Evolutionary conservation across 768 basidiomycete genomes (phyloP), one percentile per base, ranked within the genome.

Genomic region (Astraeus odoratus): DNA sequence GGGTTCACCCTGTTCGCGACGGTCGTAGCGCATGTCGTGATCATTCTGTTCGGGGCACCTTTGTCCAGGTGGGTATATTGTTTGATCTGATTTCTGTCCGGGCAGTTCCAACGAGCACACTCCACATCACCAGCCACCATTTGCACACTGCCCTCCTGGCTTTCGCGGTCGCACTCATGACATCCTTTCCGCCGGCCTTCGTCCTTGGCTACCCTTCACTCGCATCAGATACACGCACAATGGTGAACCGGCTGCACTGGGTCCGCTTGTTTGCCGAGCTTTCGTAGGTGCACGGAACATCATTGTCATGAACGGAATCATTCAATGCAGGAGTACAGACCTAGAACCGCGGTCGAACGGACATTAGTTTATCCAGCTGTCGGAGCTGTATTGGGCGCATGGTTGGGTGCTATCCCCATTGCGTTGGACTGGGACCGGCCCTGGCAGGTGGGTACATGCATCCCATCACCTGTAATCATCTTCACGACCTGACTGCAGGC

Each of bases 351-450:
- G 3, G 57, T 87, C 22, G 95, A 97, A 61, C 71, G 83, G 42
- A 79, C 81, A 0, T 61, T 95, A 18, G 76, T 94, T 15, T 92
- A 88, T 55, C 89, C 95, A 13, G 76, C 77, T 9, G 56, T 83
- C 20, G 89, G 89, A 31, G 69, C 86, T 0, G 51, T 86, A 34
- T 23, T 82, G 16, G 95, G 94, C 5, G 72, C 76, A 35, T 96
- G 92, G 94, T 27, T 75, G 12, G 93, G 92, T 13, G 79, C 76
- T 8, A 71, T 94, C 37, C 88, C 91, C 2, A 83, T 93, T 37
- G 86, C 90, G 0, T 78, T 98, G 15, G 95, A 98, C 65, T 98
- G 95, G 95, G 93, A 93, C 58, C 76, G 91, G 29, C 90, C 94
- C 6, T 97, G 94, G 94, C 95, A 97, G 84, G 92, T 88, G 43